Evolutionary conservation across 306 rosid genomes (phyloP), one percentile per base, ranked within the genome.

Genomic region (Acacia crassicarpa): DNA sequence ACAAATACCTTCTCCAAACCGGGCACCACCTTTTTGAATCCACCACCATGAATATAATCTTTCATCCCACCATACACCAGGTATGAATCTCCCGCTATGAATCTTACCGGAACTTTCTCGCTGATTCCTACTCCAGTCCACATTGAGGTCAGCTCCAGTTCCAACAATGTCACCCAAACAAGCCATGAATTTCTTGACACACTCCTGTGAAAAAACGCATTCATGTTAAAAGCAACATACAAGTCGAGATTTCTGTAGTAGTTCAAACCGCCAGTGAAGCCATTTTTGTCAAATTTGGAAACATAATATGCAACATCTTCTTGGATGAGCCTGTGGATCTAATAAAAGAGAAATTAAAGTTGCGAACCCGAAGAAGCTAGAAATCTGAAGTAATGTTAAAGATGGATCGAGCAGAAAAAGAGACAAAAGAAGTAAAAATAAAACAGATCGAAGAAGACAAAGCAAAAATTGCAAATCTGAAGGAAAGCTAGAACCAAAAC

Each of bases 231-330:
- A 58, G 20, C 14, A 23, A 80, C 20, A 4, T 83, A 86, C 82
- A 3, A 2, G 82, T 86, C 58, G 0, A 80, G 2, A 58, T 61
- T 78, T 77, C 85, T 85, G 19, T 90, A 83, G 81, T 90, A 88
- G 87, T 88, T 90, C 71, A 88, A 54, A 6, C 59, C 83, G 23
- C 88, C 92, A 0, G 82, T 70, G 88, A 90, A 88, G 23, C 92
- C 86, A 0, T 84, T 83, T 59, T 85, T 79, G 0, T 85, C 65
- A 32, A 85, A 88, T 63, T 88, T 87, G 61, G 79, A 8, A 14
- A 79, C 89, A 82, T 43, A 87, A 62, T 88, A 83, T 33, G 45
- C 75, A 20, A 90, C 51, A 45, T 85, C 91, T 3, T 85, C 83
- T 75, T 88, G 43, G 19, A 87, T 41, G 79, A 90, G 82, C 94